phyloP scores from a whole-genome alignment of 140 eudicot species.

The Ambrosia hybrid region DNA sequence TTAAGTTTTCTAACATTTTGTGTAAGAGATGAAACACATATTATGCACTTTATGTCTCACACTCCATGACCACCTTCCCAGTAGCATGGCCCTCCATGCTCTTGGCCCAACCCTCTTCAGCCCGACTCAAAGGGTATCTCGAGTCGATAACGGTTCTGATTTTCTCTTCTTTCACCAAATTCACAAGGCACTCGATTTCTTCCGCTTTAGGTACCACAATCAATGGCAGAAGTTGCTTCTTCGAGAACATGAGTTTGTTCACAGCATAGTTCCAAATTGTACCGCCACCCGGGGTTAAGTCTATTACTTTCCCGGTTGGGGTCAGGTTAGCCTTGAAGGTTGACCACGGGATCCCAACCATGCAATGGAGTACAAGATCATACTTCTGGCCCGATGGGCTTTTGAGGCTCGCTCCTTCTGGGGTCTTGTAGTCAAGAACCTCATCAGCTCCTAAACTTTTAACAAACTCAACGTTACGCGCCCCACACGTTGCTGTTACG shows the following conservation, averaged over 20 bases:
- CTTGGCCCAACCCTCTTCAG: slow-evolving; percentile 74
- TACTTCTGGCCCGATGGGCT: slow-evolving; percentile 79
- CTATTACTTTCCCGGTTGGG: slow-evolving; percentile 52
- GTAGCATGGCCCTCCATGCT: slow-evolving; percentile 74
- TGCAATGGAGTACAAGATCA: slow-evolving; percentile 58
- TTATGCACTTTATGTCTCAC: background rate
- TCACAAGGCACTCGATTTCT: slow-evolving; percentile 49
- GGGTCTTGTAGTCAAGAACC: slow-evolving; percentile 74
- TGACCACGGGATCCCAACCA: slow-evolving; percentile 53
- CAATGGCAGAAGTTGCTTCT: slow-evolving; percentile 57
- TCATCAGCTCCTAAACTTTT: slow-evolving; percentile 76
- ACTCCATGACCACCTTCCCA: slow-evolving; percentile 69
- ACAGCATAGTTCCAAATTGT: slow-evolving; percentile 50
- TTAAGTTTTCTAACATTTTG: background rate
- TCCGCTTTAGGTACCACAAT: slow-evolving; percentile 43
- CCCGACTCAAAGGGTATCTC: slow-evolving; percentile 52
- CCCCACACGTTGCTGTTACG: slow-evolving; percentile 84
- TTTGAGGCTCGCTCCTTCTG: slow-evolving; percentile 66
- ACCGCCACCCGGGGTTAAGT: slow-evolving; percentile 50
- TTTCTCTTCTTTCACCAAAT: slow-evolving; percentile 68
- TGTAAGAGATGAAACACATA: background rate
- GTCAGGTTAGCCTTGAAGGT: slow-evolving; percentile 56
- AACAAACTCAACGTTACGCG: slow-evolving; percentile 69
- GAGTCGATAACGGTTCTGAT: slow-evolving; percentile 60
- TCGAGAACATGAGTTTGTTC: slow-evolving; percentile 61